phyloP scores from a whole-genome alignment of 1,284 basidiomycete species.

The Malassezia restricta region DNA sequence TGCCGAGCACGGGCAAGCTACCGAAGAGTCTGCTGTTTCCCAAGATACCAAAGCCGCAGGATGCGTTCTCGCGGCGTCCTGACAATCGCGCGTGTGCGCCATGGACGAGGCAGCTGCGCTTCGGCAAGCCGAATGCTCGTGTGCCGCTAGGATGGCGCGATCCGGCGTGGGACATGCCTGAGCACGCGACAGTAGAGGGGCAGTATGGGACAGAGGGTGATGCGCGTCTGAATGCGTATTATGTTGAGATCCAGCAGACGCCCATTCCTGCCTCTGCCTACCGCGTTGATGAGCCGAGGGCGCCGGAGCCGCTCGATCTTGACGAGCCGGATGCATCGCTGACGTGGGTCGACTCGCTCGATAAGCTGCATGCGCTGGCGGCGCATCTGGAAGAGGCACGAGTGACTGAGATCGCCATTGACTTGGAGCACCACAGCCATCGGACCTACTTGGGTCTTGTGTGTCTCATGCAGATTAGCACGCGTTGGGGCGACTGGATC shows the following conservation, averaged over 20 bases:
- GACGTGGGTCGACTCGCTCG: constrained; percentile 59
- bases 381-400: constrained; percentile 48
- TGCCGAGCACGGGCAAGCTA: constrained; percentile 26
- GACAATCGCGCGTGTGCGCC: constrained; percentile 27
- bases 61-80: constrained; percentile 30
- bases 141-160: constrained; percentile 25
- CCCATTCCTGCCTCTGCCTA: constrained; percentile 47
- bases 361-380: constrained; percentile 56
- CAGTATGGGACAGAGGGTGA: constrained; percentile 43
- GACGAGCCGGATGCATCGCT: constrained; percentile 53
- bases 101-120: constrained; percentile 28
- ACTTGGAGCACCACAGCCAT: constrained; percentile 83
- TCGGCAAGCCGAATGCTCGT: constrained; percentile 37
- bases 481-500: constrained; percentile 70
- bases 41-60: constrained; percentile 36
- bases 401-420: constrained; percentile 74
- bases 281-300: constrained; percentile 12
- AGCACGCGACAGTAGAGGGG: constrained; percentile 14
- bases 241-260: constrained; percentile 33
- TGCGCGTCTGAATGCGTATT: constrained; percentile 37
- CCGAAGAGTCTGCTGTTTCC: constrained; percentile 34
- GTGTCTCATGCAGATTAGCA: constrained; percentile 74
- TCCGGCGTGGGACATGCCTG: constrained; percentile 7
- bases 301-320: constrained; percentile 26
- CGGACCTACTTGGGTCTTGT: constrained; percentile 75